phyloP scores from a whole-genome alignment of 306 rosid genomes.

The Medicago truncatula region MtrunA17r5.0-ANR NC_053042.1:39886001-39886500 shows the following conservation, averaged over 20 bases:
- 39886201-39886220: constrained; percentile 11
- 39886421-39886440: background rate
- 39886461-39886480: constrained; percentile 21
- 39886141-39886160: background rate
- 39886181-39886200: background rate
- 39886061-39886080: background rate
- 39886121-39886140: background rate
- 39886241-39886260: background rate
- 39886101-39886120: background rate
- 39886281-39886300: constrained; percentile 17
- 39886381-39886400: constrained; percentile 37
- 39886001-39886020: background rate
- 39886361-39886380: constrained; percentile 10
- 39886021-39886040: no score
- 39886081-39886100: background rate
- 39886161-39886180: background rate
- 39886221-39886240: constrained; percentile 14
- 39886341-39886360: constrained; percentile 31
- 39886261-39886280: constrained; percentile 26
- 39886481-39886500: background rate
- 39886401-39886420: background rate
- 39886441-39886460: background rate
- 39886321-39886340: constrained; percentile 41
- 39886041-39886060: no score
- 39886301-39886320: constrained; percentile 30